Evolutionary conservation across 768 basidiomycete genomes (phyloP), one percentile per base, ranked within the genome.

Genomic region (Bullera alba): DNA sequence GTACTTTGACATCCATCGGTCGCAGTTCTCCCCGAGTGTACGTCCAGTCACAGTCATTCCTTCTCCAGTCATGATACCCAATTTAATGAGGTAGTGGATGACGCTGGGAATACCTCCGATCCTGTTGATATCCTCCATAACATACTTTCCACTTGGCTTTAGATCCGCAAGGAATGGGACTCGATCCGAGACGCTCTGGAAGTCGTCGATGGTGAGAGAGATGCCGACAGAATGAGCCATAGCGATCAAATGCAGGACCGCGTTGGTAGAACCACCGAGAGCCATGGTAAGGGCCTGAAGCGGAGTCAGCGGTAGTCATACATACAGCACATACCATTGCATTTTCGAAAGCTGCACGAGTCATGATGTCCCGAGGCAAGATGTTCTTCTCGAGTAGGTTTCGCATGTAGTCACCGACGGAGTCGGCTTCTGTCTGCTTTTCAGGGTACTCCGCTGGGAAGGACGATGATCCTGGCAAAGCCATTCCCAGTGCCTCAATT

Each of bases 51-150:
- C 86, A 29, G 91, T 96, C 71, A 90, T 74, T 58, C 81, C 87
- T 74, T 86, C 81, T 17, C 93, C 93, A 69, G 93, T 85, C 67
- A 99, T 87, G 53, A 89, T 75, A 19, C 85, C 85, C 62, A 92
- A 79, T 73, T 90, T 85, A 65, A 93, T 77, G 50, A 95, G 76
- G 76, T 86, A 92, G 26, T 80, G 79, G 30, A 95, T 78, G 54
- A 95, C 81, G 93, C 91, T 86, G 3, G 95, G 93, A 60, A 92
- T 91, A 50, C 93, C 95, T 48, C 95, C 95, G 51, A 97, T 83
- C 72, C 86, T 87, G 79, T 87, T 83, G 7, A 99, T 82, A 66
- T 97, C 87, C 74, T 92, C 91, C 90, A 97, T 95, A 61, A 97
- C 88, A 77, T 96, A 97, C 74, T 91, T 91, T 30, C 95, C 95